Percentiles rank a stretch among this genome's conserved stretches.
phyloP scores from a whole-genome alignment of 164 flowering plant genomes.

The Sextonia rubra region DNA sequence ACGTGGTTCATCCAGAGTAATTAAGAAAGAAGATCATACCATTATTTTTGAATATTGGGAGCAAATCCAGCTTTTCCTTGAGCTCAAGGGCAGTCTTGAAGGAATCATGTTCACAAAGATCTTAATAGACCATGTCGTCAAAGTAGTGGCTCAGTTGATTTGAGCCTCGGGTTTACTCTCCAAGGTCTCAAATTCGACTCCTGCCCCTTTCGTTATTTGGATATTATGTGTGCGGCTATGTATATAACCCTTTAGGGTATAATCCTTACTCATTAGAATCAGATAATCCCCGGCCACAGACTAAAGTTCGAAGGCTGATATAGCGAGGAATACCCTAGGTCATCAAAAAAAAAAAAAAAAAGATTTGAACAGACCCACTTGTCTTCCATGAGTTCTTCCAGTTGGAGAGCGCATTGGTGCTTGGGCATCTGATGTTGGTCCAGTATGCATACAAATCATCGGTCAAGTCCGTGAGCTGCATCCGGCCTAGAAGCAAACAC shows the following conservation, averaged over 20 bases:
- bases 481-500: not conserved
- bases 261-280: no score
- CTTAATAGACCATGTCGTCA: slow-evolving; percentile 6
- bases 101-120: slow-evolving; percentile 10
- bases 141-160: no score
- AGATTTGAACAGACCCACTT: no score
- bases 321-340: no score
- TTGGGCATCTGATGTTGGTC: slow-evolving; percentile 14
- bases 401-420: not conserved
- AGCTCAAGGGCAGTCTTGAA: slow-evolving; percentile 13
- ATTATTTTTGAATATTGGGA: slow-evolving; percentile 2
- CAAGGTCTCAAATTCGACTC: no score
- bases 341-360: no score
- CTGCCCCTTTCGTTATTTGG: no score
- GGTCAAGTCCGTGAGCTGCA: slow-evolving; percentile 9
- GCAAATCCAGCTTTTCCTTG: not conserved
- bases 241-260: no score
- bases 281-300: no score
- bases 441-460: slow-evolving; percentile 10
- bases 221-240: no score
- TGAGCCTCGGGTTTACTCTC: no score
- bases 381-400: slow-evolving; percentile 11
- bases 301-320: no score
- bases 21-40: not conserved
- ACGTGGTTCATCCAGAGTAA: not conserved